Evolutionary conservation across 2,329 filamentous ascomycete genomes (phyloP), one percentile per base, ranked within the genome.

Genomic region (Cladophialophora carrionii): DNA sequence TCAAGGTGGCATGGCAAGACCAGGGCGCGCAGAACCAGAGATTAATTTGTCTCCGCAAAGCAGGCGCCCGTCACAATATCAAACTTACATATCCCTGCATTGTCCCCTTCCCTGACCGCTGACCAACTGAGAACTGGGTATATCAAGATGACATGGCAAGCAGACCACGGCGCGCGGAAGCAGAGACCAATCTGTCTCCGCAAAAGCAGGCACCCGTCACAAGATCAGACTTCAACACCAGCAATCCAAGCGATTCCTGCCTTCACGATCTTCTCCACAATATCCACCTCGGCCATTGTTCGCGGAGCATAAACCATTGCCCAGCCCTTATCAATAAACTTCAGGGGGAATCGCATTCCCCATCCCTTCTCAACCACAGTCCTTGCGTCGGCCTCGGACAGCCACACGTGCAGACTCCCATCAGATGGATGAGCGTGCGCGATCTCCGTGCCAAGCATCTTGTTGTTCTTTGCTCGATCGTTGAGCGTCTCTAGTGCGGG

Each of bases 281-380:
- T 63, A 51, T 69, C 68, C 46, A 62, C 68, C 52, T 69, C 68
- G 10, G 63, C 55, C 57, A 64, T 58, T 1, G 68, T 69, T 20
- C 63, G 43, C 9, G 68, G 68, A 2, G 68, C 57, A 43, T 69
- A 69, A 4, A 69, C 61, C 68, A 69, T 67, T 2, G 52, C 46
- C 65, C 65, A 69, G 17, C 68, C 68, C 43, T 63, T 69, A 31
- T 67, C 65, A 14, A 67, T 54, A 20, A 61, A 64, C n/a, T 34
- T 20, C 29, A 69, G 41, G 17, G 68, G 68, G 43, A 69, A 69
- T 29, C 65, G 54, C 63, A 64, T 7, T 1, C 62, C 68, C 63
- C 65, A 69, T n/a, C 65, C 65, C 63, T 65, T 65, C 49, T 66
- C 68, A 3, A 69, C 65, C 26, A 69, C 65, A 2, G 46, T 64